Evolutionary conservation across 305 asterid species (phyloP).

Genomic region (Rubia tinctorum): DNA sequence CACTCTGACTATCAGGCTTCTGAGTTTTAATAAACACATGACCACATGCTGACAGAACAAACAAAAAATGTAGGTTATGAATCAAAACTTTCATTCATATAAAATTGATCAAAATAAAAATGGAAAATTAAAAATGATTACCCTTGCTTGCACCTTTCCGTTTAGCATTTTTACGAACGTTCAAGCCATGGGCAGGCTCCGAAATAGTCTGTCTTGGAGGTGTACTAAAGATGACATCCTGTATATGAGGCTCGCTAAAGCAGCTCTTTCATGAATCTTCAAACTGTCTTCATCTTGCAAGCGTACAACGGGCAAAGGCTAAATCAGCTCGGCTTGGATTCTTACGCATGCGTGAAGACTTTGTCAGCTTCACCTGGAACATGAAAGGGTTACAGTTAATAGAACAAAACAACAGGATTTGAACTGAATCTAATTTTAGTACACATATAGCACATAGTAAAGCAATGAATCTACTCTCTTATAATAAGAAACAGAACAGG

Average conservation of each 20-base stretch:
- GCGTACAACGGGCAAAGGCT: neutral
- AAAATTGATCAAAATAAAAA: no score
- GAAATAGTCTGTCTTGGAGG: slow-evolving; percentile 3
- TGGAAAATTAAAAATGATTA: no score
- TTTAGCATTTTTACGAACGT: neutral
- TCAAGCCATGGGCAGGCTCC: neutral
- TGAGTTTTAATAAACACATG: no score
- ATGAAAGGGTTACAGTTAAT: neutral
- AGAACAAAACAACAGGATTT: neutral
- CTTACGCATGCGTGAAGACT: neutral
- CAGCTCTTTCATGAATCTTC: slow-evolving; percentile 14
- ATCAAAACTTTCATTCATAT: neutral
- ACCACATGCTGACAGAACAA: no score
- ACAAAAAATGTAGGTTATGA: neutral
- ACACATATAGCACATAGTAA: neutral
- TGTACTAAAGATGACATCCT: neutral
- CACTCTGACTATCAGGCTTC: no score
- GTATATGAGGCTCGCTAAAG: slow-evolving; percentile 12
- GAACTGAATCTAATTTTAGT: no score
- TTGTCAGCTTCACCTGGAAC: neutral
- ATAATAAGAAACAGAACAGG: slow-evolving; percentile 4
- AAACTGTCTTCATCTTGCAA: slow-evolving; percentile 15
- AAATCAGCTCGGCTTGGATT: no score
- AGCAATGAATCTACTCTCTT: neutral
- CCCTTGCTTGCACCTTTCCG: neutral